A percentile compares a stretch with the other conserved stretches of the same genome.
phyloP scores from a whole-genome alignment of 2,329 filamentous ascomycete species.

The Colletotrichum somersetense region DNA sequence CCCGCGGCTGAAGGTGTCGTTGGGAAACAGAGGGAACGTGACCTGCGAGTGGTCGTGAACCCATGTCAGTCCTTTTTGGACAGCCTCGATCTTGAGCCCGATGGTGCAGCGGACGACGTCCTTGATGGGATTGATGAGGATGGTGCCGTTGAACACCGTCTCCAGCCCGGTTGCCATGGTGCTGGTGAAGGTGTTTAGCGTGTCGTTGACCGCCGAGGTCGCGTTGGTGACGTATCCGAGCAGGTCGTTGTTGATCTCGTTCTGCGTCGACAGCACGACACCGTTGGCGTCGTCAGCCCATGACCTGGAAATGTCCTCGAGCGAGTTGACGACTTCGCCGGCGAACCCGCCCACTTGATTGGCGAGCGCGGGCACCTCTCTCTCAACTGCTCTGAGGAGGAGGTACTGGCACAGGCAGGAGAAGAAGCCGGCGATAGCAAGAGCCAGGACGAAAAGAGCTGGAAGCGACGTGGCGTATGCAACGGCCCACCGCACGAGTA shows the following conservation, averaged over 20 bases:
- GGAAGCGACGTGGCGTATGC: slow-evolving; percentile 89
- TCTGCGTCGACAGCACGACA: slow-evolving; percentile 77
- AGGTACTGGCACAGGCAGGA: slow-evolving; percentile 86
- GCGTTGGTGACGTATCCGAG: slow-evolving; percentile 89
- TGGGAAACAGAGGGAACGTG: slow-evolving; percentile 80
- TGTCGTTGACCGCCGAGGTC: slow-evolving; percentile 85
- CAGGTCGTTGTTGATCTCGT: slow-evolving; percentile 85
- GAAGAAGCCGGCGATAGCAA: slow-evolving; percentile 85
- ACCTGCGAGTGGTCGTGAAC: slow-evolving; percentile 89
- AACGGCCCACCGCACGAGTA: slow-evolving; percentile 83
- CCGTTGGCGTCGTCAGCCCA: slow-evolving; percentile 85
- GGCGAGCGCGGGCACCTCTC: slow-evolving; percentile 81
- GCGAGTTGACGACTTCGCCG: slow-evolving; percentile 77
- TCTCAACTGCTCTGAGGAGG: slow-evolving; percentile 78
- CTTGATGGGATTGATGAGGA: slow-evolving; percentile 82
- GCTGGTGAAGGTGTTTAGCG: slow-evolving; percentile 84
- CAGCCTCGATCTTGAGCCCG: slow-evolving; percentile 83
- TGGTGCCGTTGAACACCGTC: slow-evolving; percentile 82
- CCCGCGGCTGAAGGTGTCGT: slow-evolving; percentile 86
- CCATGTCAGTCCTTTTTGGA: slow-evolving; percentile 94
- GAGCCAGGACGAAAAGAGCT: slow-evolving; percentile 86
- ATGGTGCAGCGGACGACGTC: slow-evolving; percentile 90
- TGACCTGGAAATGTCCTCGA: slow-evolving; percentile 78
- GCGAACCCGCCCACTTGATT: slow-evolving; percentile 83
- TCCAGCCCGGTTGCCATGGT: slow-evolving; percentile 82